Evolutionary conservation across 2,329 filamentous ascomycete species (phyloP).

Genomic region (Beauveria scarabaeidicola): DNA sequence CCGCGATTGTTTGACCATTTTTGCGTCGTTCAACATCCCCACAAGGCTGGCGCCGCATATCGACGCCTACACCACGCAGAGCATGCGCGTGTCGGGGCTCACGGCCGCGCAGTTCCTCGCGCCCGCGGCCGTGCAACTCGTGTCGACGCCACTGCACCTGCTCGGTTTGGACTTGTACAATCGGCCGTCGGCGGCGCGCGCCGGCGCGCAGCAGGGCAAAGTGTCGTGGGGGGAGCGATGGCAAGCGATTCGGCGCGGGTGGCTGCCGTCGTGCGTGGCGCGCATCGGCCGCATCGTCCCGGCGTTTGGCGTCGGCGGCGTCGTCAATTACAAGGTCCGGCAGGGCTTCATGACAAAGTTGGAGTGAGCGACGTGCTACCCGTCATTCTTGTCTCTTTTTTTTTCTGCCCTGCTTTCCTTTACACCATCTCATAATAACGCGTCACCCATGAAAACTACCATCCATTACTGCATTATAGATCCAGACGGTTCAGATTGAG

Average conservation of each 20-base stretch:
- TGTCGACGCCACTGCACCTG: conserved; percentile 77
- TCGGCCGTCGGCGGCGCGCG: conserved; percentile 35
- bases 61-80: conserved; percentile 27
- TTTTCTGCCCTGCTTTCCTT: neutral
- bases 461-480: neutral
- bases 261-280: conserved; percentile 63
- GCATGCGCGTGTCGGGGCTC: conserved; percentile 41
- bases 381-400: neutral
- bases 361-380: conserved; percentile 19
- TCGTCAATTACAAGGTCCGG: conserved; percentile 71
- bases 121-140: conserved; percentile 68
- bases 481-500: neutral
- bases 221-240: conserved; percentile 51
- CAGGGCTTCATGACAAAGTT: conserved; percentile 56
- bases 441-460: neutral
- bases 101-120: conserved; percentile 71
- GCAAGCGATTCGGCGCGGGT: conserved; percentile 62
- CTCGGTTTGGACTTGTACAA: conserved; percentile 85
- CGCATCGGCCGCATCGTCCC: conserved; percentile 79
- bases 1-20: conserved; percentile 82
- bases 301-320: conserved; percentile 80
- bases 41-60: conserved; percentile 65
- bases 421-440: neutral
- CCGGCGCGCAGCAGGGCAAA: conserved; percentile 18
- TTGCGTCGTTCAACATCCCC: conserved; percentile 86